phyloP scores from a whole-genome alignment of 139 green algal species.

The Closterium sp. region DNA sequence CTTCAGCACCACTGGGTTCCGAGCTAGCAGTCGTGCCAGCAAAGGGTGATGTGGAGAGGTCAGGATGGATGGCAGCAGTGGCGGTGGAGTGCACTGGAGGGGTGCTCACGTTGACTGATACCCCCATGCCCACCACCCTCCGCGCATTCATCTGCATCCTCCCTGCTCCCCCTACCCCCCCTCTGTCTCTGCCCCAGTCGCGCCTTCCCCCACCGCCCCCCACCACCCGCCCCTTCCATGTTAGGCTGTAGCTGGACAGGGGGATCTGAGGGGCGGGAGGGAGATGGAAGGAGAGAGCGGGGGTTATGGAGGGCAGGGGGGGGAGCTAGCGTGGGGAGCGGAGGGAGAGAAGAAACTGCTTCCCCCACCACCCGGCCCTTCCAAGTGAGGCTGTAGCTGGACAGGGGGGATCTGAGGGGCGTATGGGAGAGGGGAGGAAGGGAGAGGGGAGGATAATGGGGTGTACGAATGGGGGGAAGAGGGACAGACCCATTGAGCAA shows the following conservation, averaged over 20 bases:
- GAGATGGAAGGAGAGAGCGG: neutral
- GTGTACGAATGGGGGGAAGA: neutral
- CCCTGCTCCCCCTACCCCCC: neutral
- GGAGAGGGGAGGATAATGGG: neutral
- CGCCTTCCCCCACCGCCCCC: neutral
- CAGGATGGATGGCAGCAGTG: neutral
- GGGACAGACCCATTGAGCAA: neutral
- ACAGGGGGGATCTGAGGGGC: constrained; percentile 35
- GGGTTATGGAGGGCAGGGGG: too few relatives aligned
- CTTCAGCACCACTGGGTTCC: too few relatives aligned
- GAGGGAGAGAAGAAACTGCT: neutral
- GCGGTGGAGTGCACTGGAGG: neutral
- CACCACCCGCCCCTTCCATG: neutral
- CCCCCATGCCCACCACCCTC: constrained; percentile 28
- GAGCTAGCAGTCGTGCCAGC: too few relatives aligned
- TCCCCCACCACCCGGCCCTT: constrained; percentile 15
- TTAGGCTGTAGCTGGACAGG: neutral
- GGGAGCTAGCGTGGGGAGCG: neutral
- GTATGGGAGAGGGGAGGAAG: neutral
- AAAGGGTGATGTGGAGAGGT: too few relatives aligned
- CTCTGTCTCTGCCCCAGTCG: neutral
- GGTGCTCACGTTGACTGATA: constrained; percentile 10
- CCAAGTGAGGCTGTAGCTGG: constrained; percentile 38
- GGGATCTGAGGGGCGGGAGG: neutral
- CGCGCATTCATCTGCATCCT: constrained; percentile 14